phyloP scores from a whole-genome alignment of 176 grass and related monocot species.

The Hordeum vulgare region MorexV3_pseudomolecules_assembly NC_058519.1:47495273-47495772 shows the following conservation, averaged over 20 bases:
- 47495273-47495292: not conserved
- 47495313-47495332: not conserved
- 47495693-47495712: not conserved
- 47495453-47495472: conserved; percentile 10
- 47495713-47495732: conserved; percentile 6
- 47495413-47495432: not conserved
- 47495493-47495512: conserved; percentile 55
- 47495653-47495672: not conserved
- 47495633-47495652: conserved; percentile 35
- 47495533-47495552: conserved; percentile 20
- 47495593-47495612: conserved; percentile 41
- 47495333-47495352: not conserved
- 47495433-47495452: not conserved
- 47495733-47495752: conserved; percentile 34
- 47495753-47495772: conserved; percentile 65
- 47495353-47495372: not conserved
- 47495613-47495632: conserved; percentile 24
- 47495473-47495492: conserved; percentile 29
- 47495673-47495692: not conserved
- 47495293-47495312: not conserved
- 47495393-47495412: not conserved
- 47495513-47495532: conserved; percentile 55
- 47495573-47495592: conserved; percentile 53
- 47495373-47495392: conserved; percentile 3
- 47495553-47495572: conserved; percentile 54